Conservation (phyloP, 306 rosid genomes). For the Vigna angularis region DNA sequence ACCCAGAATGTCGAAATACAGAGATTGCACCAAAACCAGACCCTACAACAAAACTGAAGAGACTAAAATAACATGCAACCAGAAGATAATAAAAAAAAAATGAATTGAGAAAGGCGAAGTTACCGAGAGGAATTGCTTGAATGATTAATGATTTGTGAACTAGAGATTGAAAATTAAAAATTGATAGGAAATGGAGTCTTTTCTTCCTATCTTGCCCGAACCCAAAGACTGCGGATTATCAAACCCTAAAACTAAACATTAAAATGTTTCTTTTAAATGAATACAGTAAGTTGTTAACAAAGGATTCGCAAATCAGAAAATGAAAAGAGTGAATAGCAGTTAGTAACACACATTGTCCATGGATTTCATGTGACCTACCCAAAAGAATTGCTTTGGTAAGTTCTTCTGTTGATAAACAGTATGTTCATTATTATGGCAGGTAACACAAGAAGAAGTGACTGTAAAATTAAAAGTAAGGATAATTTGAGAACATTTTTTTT, state of each 20-base stretch:
- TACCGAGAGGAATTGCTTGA: not conserved
- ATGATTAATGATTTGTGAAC: not conserved
- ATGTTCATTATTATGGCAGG: not conserved
- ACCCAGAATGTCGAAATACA: not conserved
- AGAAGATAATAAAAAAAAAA: not conserved
- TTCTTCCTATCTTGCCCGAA: not conserved
- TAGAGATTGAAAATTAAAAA: conserved; percentile 17
- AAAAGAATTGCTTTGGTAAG: not conserved
- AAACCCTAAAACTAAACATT: not conserved
- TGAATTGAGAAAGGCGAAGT: conserved; percentile 15
- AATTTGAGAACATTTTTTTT: too few relatives aligned
- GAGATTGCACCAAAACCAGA: conserved; percentile 7
- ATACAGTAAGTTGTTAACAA: not conserved
- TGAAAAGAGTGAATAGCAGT: not conserved
- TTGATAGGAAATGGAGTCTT: not conserved
- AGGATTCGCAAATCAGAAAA: not conserved
- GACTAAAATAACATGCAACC: not conserved
- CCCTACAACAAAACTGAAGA: conserved; percentile 1
- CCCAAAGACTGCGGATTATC: not conserved
- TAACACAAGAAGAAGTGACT: too few relatives aligned
- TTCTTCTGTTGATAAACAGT: not conserved
- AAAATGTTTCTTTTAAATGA: not conserved
- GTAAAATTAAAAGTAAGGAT: too few relatives aligned
- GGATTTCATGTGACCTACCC: not conserved
- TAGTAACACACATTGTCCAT: not conserved